Percentiles rank a stretch among this genome's conserved stretches.
Evolutionary conservation across 2,329 filamentous ascomycete genomes (phyloP).

Genomic region (Bipolaris zeicola): DNA sequence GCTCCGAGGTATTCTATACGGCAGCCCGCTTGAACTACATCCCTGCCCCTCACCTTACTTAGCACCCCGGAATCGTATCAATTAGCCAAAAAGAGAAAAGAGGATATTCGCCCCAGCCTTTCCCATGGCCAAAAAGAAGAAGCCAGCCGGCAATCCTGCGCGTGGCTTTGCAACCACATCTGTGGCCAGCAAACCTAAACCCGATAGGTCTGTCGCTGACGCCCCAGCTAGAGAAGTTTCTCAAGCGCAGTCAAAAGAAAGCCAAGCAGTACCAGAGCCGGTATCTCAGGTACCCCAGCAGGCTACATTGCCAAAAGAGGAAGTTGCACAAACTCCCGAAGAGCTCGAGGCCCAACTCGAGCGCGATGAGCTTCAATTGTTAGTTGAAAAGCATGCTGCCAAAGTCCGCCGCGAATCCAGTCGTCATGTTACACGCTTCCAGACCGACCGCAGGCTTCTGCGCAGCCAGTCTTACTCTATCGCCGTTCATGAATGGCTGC

Average conservation of each 20-base stretch:
- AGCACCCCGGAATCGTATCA: background rate
- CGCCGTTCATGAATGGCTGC: conserved; percentile 78
- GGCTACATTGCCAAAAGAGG: conserved; percentile 27
- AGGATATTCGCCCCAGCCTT: background rate
- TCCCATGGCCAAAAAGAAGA: conserved; percentile 90
- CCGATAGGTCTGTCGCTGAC: conserved; percentile 32
- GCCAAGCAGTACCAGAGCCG: conserved; percentile 12
- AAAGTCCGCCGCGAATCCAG: conserved; percentile 80
- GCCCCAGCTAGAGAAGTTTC: conserved; percentile 13
- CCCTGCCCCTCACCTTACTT: conserved; percentile 2
- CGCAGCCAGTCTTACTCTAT: conserved; percentile 77
- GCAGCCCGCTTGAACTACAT: conserved; percentile 26
- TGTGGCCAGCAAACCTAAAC: conserved; percentile 79
- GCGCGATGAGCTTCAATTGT: conserved; percentile 82
- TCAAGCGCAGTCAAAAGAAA: conserved; percentile 22
- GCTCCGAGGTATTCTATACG: conserved; percentile 46
- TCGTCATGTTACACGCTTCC: conserved; percentile 76
- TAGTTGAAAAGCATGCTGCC: conserved; percentile 81
- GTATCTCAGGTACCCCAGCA: conserved; percentile 5
- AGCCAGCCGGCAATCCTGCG: conserved; percentile 82
- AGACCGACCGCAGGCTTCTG: conserved; percentile 84
- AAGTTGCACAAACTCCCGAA: conserved; percentile 70
- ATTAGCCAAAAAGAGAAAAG: background rate
- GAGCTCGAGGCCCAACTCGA: conserved; percentile 90
- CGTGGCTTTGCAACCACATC: conserved; percentile 94